Conservation (phyloP, 352 stramenopile genomes). For the Phytophthora uliginosa region DNA sequence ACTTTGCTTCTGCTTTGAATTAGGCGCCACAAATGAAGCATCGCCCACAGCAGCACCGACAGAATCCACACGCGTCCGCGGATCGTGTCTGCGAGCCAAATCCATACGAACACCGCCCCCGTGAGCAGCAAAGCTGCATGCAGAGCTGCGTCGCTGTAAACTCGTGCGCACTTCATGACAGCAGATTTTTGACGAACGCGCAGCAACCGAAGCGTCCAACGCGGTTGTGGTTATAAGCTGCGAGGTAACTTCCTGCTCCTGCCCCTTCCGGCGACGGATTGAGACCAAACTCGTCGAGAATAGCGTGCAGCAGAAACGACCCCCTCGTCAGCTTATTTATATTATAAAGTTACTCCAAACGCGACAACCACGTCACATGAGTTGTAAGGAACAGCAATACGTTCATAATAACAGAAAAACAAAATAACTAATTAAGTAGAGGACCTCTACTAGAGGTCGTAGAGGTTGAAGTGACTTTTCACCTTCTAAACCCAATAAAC, state of each 20-base stretch:
- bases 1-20: background rate
- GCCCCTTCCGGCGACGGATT: background rate
- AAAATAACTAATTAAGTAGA: too few species aligned
- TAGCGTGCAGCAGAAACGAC: slow-evolving; percentile 5
- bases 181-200: background rate
- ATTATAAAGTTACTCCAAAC: too few species aligned
- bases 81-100: slow-evolving; percentile 9
- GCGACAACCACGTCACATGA: background rate
- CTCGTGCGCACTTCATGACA: slow-evolving; percentile 1
- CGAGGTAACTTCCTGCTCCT: background rate
- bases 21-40: slow-evolving; percentile 7
- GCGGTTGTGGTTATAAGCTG: background rate
- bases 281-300: background rate
- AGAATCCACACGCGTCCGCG: slow-evolving; percentile 11
- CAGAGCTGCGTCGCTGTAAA: slow-evolving; percentile 6
- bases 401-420: too few species aligned
- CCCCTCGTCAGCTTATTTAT: background rate
- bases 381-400: too few species aligned
- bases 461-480: background rate
- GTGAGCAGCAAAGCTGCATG: slow-evolving; percentile 5
- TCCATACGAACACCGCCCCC: slow-evolving; percentile 6
- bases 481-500: background rate
- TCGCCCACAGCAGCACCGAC: slow-evolving; percentile 14
- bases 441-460: too few species aligned
- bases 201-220: background rate